A percentile compares a stretch with the other conserved stretches of the same genome.
Evolutionary conservation across 129 eudicot genomes (phyloP).

Genomic region (Dittrichia graveolens): DNA sequence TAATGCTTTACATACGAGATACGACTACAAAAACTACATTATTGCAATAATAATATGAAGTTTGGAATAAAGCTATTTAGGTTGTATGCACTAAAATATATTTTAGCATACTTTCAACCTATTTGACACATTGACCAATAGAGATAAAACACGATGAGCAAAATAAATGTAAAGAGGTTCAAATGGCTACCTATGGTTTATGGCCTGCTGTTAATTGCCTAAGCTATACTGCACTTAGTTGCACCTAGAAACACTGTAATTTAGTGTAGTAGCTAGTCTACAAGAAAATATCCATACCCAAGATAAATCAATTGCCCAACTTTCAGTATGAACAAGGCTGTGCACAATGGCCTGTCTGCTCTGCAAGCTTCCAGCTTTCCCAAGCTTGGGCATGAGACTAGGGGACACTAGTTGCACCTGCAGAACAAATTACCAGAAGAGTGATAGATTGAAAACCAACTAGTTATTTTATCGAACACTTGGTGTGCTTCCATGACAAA

Average conservation of each 20-base stretch:
- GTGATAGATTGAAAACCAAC: not conserved
- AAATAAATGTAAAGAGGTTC: not conserved
- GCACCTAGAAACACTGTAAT: conserved; percentile 7
- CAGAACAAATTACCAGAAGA: conserved; percentile 10
- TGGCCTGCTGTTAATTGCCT: not conserved
- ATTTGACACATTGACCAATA: not conserved
- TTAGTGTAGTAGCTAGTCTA: not conserved
- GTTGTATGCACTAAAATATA: not conserved
- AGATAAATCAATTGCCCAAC: conserved; percentile 99
- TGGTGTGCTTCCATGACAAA: conserved; percentile 16
- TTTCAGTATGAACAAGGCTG: conserved; percentile 87
- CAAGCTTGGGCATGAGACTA: conserved; percentile 92
- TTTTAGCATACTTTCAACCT: not conserved
- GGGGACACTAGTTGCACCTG: conserved; percentile 91
- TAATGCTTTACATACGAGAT: not conserved
- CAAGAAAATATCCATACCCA: conserved; percentile 54
- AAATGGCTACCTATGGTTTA: not conserved
- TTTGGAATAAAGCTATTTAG: not conserved
- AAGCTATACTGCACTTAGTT: too few species aligned
- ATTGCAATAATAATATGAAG: not conserved
- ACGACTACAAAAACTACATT: not conserved
- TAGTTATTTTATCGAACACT: conserved; percentile 63
- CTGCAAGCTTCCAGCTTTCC: conserved; percentile 90
- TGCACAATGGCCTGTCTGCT: conserved; percentile 94
- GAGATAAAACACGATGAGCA: not conserved